Percentiles rank a stretch among this genome's conserved stretches.
Conservation (phyloP, 1,284 basidiomycete genomes). For the Xerocomus minutiporus region DNA sequence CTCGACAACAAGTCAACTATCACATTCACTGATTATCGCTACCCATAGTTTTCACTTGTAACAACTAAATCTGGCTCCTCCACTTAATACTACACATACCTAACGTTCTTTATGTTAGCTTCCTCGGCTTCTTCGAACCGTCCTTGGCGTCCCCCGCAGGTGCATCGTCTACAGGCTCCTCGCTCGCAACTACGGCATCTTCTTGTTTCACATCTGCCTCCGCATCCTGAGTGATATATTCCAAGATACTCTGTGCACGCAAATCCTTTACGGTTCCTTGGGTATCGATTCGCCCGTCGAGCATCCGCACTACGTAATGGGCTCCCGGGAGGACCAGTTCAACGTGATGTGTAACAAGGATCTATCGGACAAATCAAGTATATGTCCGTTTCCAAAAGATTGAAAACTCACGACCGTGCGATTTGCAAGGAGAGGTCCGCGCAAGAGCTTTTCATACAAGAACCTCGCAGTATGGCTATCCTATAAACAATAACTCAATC, state of each 20-base stretch:
- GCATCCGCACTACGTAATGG: conserved; percentile 55
- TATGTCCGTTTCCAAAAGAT: not conserved
- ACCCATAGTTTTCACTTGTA: too few relatives aligned
- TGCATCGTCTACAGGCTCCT: conserved; percentile 17
- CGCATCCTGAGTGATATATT: conserved; percentile 40
- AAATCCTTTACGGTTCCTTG: conserved; percentile 53
- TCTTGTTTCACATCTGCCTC: conserved; percentile 23
- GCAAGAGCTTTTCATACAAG: conserved; percentile 50
- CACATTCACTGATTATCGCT: too few relatives aligned
- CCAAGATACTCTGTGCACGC: conserved; percentile 43
- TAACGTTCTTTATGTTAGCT: conserved; percentile 34
- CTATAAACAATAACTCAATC: conserved; percentile 25
- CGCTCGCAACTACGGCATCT: conserved; percentile 12
- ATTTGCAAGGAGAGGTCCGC: conserved; percentile 50
- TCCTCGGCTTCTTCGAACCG: conserved; percentile 42
- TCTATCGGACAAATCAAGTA: conserved; percentile 27
- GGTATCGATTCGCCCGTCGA: conserved; percentile 56
- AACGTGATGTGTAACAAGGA: conserved; percentile 64
- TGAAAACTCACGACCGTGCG: conserved; percentile 51
- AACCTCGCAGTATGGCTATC: conserved; percentile 60
- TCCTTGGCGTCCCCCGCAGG: conserved; percentile 11
- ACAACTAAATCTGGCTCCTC: too few relatives aligned
- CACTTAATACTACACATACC: too few relatives aligned
- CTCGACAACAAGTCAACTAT: too few relatives aligned
- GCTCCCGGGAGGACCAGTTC: conserved; percentile 57